A percentile compares a stretch with the other conserved stretches of the same genome.
These are phyloP conservation scores for Alternaria arborescens DNA, from an alignment of 2,329 filamentous ascomycete species.

Conservation along the genomic window DNA sequence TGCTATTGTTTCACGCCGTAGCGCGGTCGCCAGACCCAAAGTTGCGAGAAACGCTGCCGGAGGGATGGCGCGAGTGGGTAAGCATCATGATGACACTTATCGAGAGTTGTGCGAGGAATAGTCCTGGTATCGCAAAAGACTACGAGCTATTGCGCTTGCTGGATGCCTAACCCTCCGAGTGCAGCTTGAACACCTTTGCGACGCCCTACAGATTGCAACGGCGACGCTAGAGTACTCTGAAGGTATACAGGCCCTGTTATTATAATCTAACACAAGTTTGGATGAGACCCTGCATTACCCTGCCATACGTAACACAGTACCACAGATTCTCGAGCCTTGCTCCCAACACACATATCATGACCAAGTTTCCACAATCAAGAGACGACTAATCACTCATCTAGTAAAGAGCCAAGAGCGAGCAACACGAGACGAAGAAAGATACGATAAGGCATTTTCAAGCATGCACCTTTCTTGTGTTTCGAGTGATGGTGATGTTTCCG, in stretches of 20 bases:
- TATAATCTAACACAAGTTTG: neutral
- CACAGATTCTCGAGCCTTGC: neutral
- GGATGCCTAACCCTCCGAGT: conserved; percentile 17
- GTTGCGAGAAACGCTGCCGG: conserved; percentile 43
- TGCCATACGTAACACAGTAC: conserved; percentile 6
- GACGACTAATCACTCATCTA: neutral
- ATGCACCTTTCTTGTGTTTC: neutral
- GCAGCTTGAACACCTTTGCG: neutral
- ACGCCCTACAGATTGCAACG: neutral
- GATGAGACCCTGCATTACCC: conserved; percentile 2
- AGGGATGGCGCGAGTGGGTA: conserved; percentile 49
- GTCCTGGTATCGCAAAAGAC: conserved; percentile 49
- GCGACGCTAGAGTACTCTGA: neutral
- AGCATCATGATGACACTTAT: conserved; percentile 48
- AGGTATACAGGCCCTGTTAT: neutral
- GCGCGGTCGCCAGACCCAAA: conserved; percentile 39
- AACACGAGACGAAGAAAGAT: neutral
- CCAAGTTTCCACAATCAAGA: neutral
- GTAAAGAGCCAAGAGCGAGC: neutral
- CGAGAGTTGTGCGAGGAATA: conserved; percentile 42
- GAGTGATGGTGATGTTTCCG: conserved; percentile 2
- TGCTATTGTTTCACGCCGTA: conserved; percentile 46
- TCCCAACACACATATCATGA: neutral
- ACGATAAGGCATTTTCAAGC: neutral
- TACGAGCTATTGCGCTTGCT: conserved; percentile 45